Evolutionary conservation across 179 eudicot genomes (phyloP).

Genomic region (Silene coronaria): DNA sequence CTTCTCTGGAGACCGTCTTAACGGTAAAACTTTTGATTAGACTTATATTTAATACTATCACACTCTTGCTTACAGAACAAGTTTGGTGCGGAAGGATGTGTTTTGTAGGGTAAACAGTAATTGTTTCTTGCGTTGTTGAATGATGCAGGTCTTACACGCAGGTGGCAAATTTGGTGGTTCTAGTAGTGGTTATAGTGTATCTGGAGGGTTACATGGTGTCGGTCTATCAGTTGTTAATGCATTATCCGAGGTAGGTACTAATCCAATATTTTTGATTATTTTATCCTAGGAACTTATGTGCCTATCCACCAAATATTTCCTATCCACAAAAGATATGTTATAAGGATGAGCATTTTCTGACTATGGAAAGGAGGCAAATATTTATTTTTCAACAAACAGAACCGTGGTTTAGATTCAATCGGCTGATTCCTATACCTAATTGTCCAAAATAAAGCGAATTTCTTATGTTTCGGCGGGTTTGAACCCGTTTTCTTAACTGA

Average conservation of each 20-base stretch:
- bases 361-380: neutral
- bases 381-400: neutral
- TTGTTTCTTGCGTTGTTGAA: constrained; percentile 10
- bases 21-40: constrained; percentile 47
- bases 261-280: neutral
- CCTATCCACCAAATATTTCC: neutral
- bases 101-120: neutral
- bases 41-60: neutral
- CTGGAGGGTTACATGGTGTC: constrained; percentile 97
- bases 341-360: neutral
- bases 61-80: neutral
- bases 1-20: constrained; percentile 91
- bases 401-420: neutral
- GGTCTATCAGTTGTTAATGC: constrained; percentile 97
- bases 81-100: neutral
- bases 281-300: neutral
- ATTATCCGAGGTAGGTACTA: constrained; percentile 65
- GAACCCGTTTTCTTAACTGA: neutral
- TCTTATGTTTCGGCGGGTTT: neutral
- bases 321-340: neutral
- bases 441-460: too few species aligned
- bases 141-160: constrained; percentile 88
- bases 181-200: constrained; percentile 93
- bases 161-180: constrained; percentile 98
- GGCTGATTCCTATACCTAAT: neutral